A percentile compares a stretch with the other conserved stretches of the same genome.
phyloP scores from a whole-genome alignment of 495 filamentous ascomycete species.

The Hypoxylon lienhwacheense region DNA sequence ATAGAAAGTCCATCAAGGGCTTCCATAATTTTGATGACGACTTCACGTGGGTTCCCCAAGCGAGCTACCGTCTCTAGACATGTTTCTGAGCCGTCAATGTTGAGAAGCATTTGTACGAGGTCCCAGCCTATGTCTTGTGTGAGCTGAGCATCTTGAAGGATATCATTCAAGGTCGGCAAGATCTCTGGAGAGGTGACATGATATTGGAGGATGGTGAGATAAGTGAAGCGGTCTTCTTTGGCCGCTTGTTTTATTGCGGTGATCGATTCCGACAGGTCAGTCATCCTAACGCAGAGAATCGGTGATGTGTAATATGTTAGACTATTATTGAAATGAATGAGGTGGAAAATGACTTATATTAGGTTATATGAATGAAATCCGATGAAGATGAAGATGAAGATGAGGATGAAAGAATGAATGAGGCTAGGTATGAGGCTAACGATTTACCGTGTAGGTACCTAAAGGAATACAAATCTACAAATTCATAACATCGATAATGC shows the following conservation, averaged over 20 bases:
- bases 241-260: conserved; percentile 35
- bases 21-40: conserved; percentile 86
- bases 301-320: no score
- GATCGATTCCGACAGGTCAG: conserved; percentile 36
- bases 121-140: conserved; percentile 97
- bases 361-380: no score
- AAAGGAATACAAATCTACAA: no score
- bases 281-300: conserved; percentile 28
- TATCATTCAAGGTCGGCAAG: conserved; percentile 72
- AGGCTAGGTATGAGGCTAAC: no score
- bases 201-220: conserved; percentile 84
- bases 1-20: conserved; percentile 60
- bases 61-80: conserved; percentile 77
- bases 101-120: conserved; percentile 80
- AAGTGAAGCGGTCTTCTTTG: conserved; percentile 74
- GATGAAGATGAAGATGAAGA: no score
- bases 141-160: conserved; percentile 80
- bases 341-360: no score
- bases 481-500: no score
- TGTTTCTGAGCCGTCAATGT: conserved; percentile 68
- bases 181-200: conserved; percentile 72
- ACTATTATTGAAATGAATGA: no score
- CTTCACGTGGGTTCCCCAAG: conserved; percentile 89
- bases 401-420: no score
- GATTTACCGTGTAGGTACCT: no score